Base-by-base conservation (phyloP, 768 basidiomycete genomes). In the Dentipellis sp. region DNA sequence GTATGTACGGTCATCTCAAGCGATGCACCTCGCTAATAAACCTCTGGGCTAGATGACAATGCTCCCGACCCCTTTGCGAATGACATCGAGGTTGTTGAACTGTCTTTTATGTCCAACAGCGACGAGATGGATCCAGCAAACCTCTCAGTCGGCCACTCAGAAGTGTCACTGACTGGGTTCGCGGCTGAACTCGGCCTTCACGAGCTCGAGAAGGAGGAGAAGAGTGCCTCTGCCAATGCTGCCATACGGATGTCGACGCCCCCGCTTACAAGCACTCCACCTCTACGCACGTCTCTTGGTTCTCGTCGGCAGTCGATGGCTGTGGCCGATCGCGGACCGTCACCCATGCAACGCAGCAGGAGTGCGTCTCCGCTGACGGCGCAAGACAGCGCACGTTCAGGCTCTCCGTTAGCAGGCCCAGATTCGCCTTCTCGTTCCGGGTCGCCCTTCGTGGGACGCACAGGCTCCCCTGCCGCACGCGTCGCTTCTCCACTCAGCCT, bases 161-260 rank as follows among this genome's bases (percentile, higher is more conserved):
- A 72, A 50, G 66, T 72, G 17, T 72, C 71, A 2, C 59, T 71
- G 9, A 67, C 65, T 22, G 69, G 66, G 23, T 50, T 75, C 61
- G 60, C 55, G 14, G 57, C 54, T 35, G 61, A 62, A 23, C 42
- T 45, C 4, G 42, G 42, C n/a, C 42, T 45, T 8, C 39, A 21
- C 54, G 38, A 60, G 22, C 42, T 45, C 19, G 19, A n/a, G 11
- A 45, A 45, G 42, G 39, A 40, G 11, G n/a, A 12, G 10, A 40
- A 40, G 39, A 29, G 29, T 29, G 39, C 39, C 12, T 12, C n/a
- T 4, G 12, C 11, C 12, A 19, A 45, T 19, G 42, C 9, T n/a
- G n/a, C 42, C 19, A 17, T 45, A 10, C 42, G 42, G 16, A 45
- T 19, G 19, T 45, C 42, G n/a, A 45, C 42, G 42, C 42, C 42